phyloP scores from a whole-genome alignment of 1,284 basidiomycete genomes.

The Tetrapyrgos nigripes region DNA sequence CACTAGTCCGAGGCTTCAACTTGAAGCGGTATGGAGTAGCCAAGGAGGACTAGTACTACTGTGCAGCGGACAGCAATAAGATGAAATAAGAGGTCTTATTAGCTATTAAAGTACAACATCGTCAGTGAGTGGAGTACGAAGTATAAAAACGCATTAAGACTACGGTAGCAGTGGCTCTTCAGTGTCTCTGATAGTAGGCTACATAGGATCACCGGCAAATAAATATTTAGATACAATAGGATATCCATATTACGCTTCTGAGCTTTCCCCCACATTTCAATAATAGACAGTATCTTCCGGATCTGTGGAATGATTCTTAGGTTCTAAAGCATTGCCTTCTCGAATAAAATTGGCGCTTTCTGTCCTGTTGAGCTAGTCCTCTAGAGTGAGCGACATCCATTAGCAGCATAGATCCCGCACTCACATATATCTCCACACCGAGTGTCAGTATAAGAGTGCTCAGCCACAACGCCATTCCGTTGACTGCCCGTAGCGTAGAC shows the following conservation, averaged over 20 bases:
- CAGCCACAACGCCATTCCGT: constrained; percentile 33
- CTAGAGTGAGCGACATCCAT: not conserved
- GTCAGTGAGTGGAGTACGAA: no score
- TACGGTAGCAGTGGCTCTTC: no score
- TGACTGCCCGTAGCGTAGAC: constrained; percentile 21
- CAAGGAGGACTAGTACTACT: no score
- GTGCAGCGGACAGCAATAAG: no score
- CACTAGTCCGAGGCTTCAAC: no score
- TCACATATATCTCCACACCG: constrained; percentile 31
- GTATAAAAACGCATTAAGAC: no score
- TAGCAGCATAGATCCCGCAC: no score
- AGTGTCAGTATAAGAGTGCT: constrained; percentile 28
- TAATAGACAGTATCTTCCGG: not conserved
- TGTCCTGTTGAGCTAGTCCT: not conserved
- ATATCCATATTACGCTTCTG: not conserved
- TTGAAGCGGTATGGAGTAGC: no score
- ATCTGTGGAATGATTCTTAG: not conserved
- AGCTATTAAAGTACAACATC: no score
- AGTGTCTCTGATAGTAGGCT: no score
- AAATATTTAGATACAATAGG: not conserved
- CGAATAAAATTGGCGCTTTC: not conserved
- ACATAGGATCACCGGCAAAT: not conserved
- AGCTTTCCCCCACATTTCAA: not conserved
- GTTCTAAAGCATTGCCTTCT: not conserved
- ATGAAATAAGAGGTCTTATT: no score